A percentile compares a stretch with the other conserved stretches of the same genome.
These are phyloP conservation scores for Mycena kentingensis DNA, from an alignment of 768 basidiomycete species.

Conservation along the genomic window DNA sequence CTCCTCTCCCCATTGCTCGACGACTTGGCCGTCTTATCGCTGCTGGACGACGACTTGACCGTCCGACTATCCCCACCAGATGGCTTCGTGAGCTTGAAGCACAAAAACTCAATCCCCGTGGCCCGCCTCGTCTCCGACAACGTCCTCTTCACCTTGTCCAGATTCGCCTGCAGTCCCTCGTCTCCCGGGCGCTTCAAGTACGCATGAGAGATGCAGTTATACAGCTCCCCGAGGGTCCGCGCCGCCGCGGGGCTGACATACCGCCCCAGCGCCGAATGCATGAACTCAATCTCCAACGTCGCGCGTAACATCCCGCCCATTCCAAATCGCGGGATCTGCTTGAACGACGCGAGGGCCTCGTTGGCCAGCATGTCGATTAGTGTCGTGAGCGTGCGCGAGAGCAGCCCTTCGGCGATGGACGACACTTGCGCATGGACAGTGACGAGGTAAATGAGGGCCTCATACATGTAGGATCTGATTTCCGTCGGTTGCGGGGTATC, in stretches of 20 bases:
- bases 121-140: conserved; percentile 85
- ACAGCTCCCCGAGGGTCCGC: conserved; percentile 85
- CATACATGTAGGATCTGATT: conserved; percentile 93
- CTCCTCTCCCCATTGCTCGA: too few relatives aligned
- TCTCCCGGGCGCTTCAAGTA: conserved; percentile 85
- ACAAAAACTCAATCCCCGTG: conserved; percentile 93
- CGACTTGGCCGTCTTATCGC: too few relatives aligned
- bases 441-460: conserved; percentile 84
- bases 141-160: conserved; percentile 91
- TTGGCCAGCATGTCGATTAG: conserved; percentile 82
- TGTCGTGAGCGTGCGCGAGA: conserved; percentile 79
- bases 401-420: conserved; percentile 72
- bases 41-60: too few relatives aligned
- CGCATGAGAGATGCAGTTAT: conserved; percentile 91
- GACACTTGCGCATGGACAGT: conserved; percentile 90
- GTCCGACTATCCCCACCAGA: conserved; percentile 31
- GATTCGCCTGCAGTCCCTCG: conserved; percentile 81
- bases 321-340: conserved; percentile 86
- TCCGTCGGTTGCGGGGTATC: conserved; percentile 93
- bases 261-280: conserved; percentile 92
- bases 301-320: conserved; percentile 99
- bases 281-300: conserved; percentile 97
- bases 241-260: conserved; percentile 84
- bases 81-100: conserved; percentile 79
- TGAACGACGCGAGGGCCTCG: conserved; percentile 84